These are phyloP conservation scores for Xylaria multiplex DNA, from an alignment of 2,329 filamentous ascomycete genomes.

Conservation along the genomic window DNA sequence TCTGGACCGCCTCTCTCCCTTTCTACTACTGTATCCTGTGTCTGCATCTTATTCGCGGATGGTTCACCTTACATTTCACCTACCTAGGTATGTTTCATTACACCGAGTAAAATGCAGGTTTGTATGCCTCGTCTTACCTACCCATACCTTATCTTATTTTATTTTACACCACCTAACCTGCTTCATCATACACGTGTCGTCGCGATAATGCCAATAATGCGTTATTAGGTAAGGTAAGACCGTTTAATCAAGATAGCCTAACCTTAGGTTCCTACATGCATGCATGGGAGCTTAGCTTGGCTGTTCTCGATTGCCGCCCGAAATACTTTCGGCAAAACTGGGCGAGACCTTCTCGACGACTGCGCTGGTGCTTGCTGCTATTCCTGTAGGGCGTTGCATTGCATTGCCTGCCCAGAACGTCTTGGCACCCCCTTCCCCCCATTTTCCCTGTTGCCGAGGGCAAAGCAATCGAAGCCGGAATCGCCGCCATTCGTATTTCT, in stretches of 20 bases:
- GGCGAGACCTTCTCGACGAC: not conserved
- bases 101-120: not conserved
- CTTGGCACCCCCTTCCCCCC: not conserved
- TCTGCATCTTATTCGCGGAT: too few relatives aligned
- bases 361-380: slow-evolving; percentile 10
- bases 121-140: slow-evolving; percentile 8
- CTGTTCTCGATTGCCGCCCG: slow-evolving; percentile 25
- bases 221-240: slow-evolving; percentile 10
- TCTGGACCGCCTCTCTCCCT: not conserved
- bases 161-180: not conserved
- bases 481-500: not conserved
- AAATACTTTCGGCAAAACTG: slow-evolving; percentile 17
- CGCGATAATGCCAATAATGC: not conserved
- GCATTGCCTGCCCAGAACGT: slow-evolving; percentile 35
- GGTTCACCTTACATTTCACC: not conserved
- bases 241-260: not conserved
- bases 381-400: slow-evolving; percentile 29
- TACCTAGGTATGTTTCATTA: not conserved
- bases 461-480: slow-evolving; percentile 12
- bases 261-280: not conserved
- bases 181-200: not conserved
- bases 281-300: slow-evolving; percentile 9
- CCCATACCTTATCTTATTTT: not conserved
- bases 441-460: slow-evolving; percentile 28
- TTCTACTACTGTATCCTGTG: too few relatives aligned